Conservation (phyloP, 2,329 filamentous ascomycete species). For the Aureobasidium mangrovei region DNA sequence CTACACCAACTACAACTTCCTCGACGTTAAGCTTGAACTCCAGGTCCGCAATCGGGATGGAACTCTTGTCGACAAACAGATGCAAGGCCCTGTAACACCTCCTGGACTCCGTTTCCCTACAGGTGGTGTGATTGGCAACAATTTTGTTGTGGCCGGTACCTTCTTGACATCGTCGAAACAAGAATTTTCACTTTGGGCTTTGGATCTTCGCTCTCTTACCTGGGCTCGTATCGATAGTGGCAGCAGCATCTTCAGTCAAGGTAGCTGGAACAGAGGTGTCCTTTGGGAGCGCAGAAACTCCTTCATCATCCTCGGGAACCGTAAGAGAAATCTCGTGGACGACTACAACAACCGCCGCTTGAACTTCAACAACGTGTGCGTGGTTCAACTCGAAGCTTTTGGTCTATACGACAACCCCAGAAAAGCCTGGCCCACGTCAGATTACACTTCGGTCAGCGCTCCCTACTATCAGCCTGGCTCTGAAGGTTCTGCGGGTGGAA, state of each 20-base stretch:
- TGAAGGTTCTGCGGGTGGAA: constrained; percentile 60
- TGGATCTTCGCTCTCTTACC: constrained; percentile 77
- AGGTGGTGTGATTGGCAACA: constrained; percentile 86
- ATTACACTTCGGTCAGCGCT: constrained; percentile 75
- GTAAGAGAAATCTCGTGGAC: constrained; percentile 86
- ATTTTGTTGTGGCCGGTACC: constrained; percentile 95
- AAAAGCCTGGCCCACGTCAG: constrained; percentile 66
- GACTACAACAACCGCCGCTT: constrained; percentile 97
- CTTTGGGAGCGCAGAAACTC: constrained; percentile 89
- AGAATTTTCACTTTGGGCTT: constrained; percentile 92
- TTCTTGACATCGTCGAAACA: constrained; percentile 97
- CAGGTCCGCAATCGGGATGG: constrained; percentile 83
- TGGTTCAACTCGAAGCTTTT: constrained; percentile 95
- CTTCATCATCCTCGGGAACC: constrained; percentile 90
- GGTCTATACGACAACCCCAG: constrained; percentile 94
- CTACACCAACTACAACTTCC: constrained; percentile 98
- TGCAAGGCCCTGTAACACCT: constrained; percentile 79
- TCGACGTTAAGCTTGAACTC: constrained; percentile 92
- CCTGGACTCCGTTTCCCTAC: constrained; percentile 93
- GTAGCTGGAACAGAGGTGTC: constrained; percentile 94
- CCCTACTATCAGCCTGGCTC: constrained; percentile 31
- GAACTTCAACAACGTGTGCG: constrained; percentile 93
- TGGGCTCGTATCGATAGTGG: constrained; percentile 97
- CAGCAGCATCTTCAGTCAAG: constrained; percentile 87
- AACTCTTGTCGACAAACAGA: constrained; percentile 73